Evolutionary conservation across 179 eudicot genomes (phyloP).

Genomic region (Dionaea muscipula): DNA sequence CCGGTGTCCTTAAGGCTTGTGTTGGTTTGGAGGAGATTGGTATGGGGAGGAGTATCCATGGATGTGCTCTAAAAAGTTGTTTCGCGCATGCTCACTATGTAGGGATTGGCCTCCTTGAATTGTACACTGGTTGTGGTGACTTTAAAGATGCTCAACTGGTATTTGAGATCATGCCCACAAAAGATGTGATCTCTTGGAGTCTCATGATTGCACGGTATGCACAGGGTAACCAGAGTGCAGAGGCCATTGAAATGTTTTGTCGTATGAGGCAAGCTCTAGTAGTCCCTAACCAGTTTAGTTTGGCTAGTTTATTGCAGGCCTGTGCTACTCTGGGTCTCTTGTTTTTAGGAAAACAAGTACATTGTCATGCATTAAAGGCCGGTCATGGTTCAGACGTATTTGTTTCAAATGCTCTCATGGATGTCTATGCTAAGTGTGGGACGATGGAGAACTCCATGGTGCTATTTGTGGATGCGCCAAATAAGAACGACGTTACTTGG

Average conservation of each 20-base stretch:
- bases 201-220: constrained; percentile 60
- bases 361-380: constrained; percentile 34
- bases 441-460: constrained; percentile 33
- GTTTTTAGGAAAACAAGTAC: constrained; percentile 43
- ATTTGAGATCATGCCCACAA: constrained; percentile 44
- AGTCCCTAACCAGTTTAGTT: constrained; percentile 52
- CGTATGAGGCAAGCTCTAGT: constrained; percentile 43
- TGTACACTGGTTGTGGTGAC: constrained; percentile 46
- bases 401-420: constrained; percentile 63
- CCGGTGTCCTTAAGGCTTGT: constrained; percentile 55
- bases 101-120: constrained; percentile 40
- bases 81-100: constrained; percentile 47
- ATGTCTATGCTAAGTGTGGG: constrained; percentile 64
- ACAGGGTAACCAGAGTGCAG: constrained; percentile 36
- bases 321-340: constrained; percentile 33
- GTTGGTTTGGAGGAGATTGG: constrained; percentile 32
- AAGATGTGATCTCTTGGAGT: constrained; percentile 58
- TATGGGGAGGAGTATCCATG: constrained; percentile 37
- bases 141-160: constrained; percentile 34
- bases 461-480: constrained; percentile 29
- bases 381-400: constrained; percentile 38
- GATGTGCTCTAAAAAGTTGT: constrained; percentile 38
- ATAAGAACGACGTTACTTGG: constrained; percentile 58
- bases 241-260: constrained; percentile 36
- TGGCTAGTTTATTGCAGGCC: constrained; percentile 59